Evolutionary conservation across 2,329 filamentous ascomycete species (phyloP).

Genomic region (Alternaria postmessia): DNA sequence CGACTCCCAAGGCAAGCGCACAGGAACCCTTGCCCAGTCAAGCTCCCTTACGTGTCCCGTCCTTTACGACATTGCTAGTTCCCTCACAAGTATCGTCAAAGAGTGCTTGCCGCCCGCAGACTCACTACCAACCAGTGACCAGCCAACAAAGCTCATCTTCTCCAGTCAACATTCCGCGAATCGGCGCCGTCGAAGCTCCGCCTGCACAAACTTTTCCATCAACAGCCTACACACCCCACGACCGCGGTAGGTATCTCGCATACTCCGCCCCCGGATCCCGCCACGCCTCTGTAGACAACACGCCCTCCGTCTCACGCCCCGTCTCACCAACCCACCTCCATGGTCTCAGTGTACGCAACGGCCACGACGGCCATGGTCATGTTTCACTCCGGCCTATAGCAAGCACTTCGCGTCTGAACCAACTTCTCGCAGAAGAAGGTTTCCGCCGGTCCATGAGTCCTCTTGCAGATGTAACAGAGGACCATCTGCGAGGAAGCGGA

Average conservation of each 20-base stretch:
- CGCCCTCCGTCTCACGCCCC: conserved; percentile 10
- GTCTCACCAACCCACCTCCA: conserved; percentile 3
- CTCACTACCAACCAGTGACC: background rate
- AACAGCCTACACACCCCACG: conserved; percentile 29
- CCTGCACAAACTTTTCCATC: background rate
- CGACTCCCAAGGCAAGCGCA: background rate
- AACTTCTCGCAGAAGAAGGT: background rate
- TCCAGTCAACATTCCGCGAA: background rate
- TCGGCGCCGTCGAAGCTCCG: conserved; percentile 5
- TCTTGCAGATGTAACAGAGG: conserved; percentile 1
- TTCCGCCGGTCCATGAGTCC: background rate
- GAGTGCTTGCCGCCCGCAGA: background rate
- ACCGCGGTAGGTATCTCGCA: conserved; percentile 31
- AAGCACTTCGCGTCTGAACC: conserved; percentile 16
- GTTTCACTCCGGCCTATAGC: conserved; percentile 16
- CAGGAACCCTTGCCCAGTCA: background rate
- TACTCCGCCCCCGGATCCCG: conserved; percentile 37
- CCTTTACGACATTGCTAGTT: background rate
- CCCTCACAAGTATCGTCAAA: conserved; percentile 5
- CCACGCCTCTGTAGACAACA: conserved; percentile 19
- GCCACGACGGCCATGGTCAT: background rate
- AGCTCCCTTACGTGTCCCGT: background rate
- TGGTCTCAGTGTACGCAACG: background rate
- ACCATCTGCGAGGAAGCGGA: background rate
- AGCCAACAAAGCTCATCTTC: background rate